These are phyloP conservation scores for Hanseniaspora guilliermondii DNA, from an alignment of 805 yeast genomes.

Conservation along the genomic window DNA sequence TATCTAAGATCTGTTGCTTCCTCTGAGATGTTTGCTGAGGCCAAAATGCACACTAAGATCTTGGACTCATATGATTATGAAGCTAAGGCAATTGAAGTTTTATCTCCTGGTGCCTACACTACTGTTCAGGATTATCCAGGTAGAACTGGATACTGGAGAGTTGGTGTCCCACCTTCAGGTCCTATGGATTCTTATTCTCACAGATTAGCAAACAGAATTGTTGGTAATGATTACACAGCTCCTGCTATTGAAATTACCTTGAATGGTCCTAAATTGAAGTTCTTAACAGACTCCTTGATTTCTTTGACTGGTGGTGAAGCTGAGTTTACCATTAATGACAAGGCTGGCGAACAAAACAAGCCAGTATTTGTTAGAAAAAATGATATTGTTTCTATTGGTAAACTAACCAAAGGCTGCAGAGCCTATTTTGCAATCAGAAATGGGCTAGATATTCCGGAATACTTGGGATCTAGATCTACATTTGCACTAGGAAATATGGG, in stretches of 20 bases:
- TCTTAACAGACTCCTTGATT: constrained; percentile 68
- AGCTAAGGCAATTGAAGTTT: constrained; percentile 75
- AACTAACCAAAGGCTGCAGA: constrained; percentile 72
- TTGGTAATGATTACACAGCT: constrained; percentile 69
- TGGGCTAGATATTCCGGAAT: constrained; percentile 88
- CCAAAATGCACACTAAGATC: constrained; percentile 75
- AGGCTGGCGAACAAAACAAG: constrained; percentile 47
- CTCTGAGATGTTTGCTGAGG: constrained; percentile 71
- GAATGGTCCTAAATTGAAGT: constrained; percentile 71
- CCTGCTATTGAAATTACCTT: constrained; percentile 88
- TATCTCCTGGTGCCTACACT: constrained; percentile 87
- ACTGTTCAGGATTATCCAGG: constrained; percentile 95
- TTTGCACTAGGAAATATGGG: constrained; percentile 89
- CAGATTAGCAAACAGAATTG: constrained; percentile 78
- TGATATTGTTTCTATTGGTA: constrained; percentile 69
- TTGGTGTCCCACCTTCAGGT: constrained; percentile 96
- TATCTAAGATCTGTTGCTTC: constrained; percentile 76
- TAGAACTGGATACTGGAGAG: constrained; percentile 51
- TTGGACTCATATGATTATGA: constrained; percentile 68
- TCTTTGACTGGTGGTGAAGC: constrained; percentile 81
- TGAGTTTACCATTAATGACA: constrained; percentile 54
- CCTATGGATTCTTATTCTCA: constrained; percentile 94
- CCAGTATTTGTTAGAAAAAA: constrained; percentile 66
- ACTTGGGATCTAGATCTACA: constrained; percentile 91
- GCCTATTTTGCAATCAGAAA: constrained; percentile 82